Evolutionary conservation across 192 early-diverging fungal species (phyloP), one percentile per base, ranked within the genome.

Genomic region (Mortierella alpina): DNA sequence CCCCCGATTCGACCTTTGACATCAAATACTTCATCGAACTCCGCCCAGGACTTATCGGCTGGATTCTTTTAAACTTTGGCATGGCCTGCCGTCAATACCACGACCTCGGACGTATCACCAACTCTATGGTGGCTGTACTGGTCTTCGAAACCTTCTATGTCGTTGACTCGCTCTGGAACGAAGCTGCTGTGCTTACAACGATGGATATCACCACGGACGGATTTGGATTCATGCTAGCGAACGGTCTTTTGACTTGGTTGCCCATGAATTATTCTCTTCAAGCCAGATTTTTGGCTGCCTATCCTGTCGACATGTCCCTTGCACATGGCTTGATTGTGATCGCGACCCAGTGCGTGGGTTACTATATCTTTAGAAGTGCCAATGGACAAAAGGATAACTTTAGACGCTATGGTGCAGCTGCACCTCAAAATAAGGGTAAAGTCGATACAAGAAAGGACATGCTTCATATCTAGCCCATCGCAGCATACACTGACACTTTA

Each of bases 201-300:
- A 97, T 98, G 95, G 96, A 99, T 67, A 95, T 99, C n/a, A 95
- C 92, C 18, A 96, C 94, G 7, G 97, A 99, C 77, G 97, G 97
- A 9, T 98, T 99, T 82, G 97, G 97, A 10, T 96, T 89, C 78
- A 94, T 95, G 94, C 87, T 94, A 54, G 88, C 89, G 31, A 92
- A 92, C 77, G 92, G 92, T 59, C 86, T 94, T 48, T 82, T 96
- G 49, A 90, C 91, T 17, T 99, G 97, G 97, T 90, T 99, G 41
- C 95, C 95, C 14, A 91, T 94, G 84, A 93, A 91, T 48, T 99
- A 96, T 73, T 89, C 93, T 15, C 79, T 97, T 9, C 97, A 99
- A 84, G 92, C 96, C 1, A 89, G 96, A 57, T 98, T 94, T 83
- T 89, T 98, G 68, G 84, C 91, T 22, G 72, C 90, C 46, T 86